Percentiles rank a stretch among this genome's conserved stretches.
Evolutionary conservation across 306 rosid species (phyloP).

Genomic region (Cicer cuneatum): DNA sequence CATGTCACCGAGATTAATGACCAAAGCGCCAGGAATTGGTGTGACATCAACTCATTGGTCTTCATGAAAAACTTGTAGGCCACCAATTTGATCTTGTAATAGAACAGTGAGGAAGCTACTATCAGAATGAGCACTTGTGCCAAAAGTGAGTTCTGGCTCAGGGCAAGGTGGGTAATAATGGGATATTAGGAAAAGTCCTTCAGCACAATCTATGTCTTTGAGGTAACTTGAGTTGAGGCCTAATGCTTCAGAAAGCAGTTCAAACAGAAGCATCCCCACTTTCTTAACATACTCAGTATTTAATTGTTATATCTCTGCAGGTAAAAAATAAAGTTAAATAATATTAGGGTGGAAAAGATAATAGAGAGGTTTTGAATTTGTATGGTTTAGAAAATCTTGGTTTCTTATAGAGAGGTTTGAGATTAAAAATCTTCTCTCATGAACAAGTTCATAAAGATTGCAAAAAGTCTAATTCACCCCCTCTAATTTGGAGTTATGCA

Average conservation of each 20-base stretch:
- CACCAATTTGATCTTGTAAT: constrained; percentile 35
- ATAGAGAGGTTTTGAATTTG: too few species aligned
- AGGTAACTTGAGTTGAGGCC: constrained; percentile 35
- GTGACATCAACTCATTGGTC: constrained; percentile 37
- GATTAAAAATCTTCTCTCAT: too few species aligned
- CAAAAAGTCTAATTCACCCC: too few species aligned
- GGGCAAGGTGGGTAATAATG: constrained; percentile 39
- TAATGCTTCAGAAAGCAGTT: constrained; percentile 41
- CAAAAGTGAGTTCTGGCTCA: constrained; percentile 25
- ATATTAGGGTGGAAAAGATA: not conserved
- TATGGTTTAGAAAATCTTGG: too few species aligned
- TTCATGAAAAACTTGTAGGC: constrained; percentile 36
- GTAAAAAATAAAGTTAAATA: constrained; percentile 4
- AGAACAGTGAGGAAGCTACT: constrained; percentile 38
- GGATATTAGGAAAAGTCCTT: constrained; percentile 25
- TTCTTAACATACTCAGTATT: constrained; percentile 11
- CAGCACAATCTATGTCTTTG: constrained; percentile 36
- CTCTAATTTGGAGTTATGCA: too few species aligned
- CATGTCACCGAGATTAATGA: constrained; percentile 29
- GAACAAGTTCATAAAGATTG: too few species aligned
- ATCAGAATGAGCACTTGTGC: constrained; percentile 26
- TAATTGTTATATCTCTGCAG: constrained; percentile 28
- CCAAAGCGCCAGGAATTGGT: constrained; percentile 19
- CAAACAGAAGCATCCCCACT: constrained; percentile 10
- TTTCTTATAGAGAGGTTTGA: too few species aligned